phyloP scores from a whole-genome alignment of 2,329 filamentous ascomycete species.

The Pyrenochaeta sp. region DNA sequence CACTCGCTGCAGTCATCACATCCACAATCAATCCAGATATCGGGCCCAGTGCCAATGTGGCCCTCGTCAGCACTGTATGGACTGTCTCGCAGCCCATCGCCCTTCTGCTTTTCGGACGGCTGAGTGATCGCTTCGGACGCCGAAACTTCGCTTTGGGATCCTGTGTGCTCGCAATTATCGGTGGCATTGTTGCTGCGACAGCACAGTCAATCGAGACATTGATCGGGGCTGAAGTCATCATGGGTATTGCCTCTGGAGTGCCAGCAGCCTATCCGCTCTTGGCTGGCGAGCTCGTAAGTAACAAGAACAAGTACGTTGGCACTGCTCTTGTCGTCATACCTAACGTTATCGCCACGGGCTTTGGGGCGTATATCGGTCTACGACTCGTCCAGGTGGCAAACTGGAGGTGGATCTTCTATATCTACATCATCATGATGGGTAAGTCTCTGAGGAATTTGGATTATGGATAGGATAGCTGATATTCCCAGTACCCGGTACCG shows the following conservation, averaged over 20 bases:
- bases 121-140: slow-evolving; percentile 21
- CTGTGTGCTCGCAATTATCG: slow-evolving; percentile 16
- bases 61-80: slow-evolving; percentile 16
- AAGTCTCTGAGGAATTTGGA: slow-evolving; percentile 19
- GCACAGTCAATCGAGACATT: slow-evolving; percentile 32
- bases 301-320: slow-evolving; percentile 7
- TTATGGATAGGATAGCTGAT: slow-evolving; percentile 23
- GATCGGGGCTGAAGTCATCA: slow-evolving; percentile 32
- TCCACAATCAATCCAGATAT: slow-evolving; percentile 20
- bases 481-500: slow-evolving; percentile 39
- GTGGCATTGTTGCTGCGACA: slow-evolving; percentile 33
- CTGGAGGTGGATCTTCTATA: slow-evolving; percentile 58
- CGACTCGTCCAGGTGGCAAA: slow-evolving; percentile 49
- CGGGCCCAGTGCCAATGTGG: slow-evolving; percentile 17
- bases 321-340: slow-evolving; percentile 1
- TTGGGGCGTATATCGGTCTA: slow-evolving; percentile 59
- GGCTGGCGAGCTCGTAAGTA: slow-evolving; percentile 41
- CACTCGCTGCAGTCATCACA: slow-evolving; percentile 10
- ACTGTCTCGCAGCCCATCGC: slow-evolving; percentile 18
- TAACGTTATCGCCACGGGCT: slow-evolving; percentile 44
- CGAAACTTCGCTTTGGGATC: slow-evolving; percentile 16
- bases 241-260: slow-evolving; percentile 28
- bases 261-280: slow-evolving; percentile 25
- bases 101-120: slow-evolving; percentile 20
- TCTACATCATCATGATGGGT: slow-evolving; percentile 53